Percentiles rank a stretch among this genome's conserved stretches.
phyloP scores from a whole-genome alignment of 78 protist species.

The Salpingoeca rosetta region DNA sequence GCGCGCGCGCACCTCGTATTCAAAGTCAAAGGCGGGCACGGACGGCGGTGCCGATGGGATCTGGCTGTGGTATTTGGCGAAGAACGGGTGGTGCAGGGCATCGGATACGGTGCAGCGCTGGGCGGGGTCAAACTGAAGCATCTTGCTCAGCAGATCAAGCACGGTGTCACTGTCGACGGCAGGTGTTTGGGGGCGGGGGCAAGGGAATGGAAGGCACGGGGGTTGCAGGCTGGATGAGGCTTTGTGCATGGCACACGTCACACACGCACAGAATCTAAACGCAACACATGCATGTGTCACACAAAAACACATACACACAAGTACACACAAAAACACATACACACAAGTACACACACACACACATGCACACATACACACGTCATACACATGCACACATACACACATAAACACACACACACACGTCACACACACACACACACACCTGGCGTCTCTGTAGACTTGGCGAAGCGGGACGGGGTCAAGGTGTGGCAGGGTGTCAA shows the following conservation, averaged over 20 bases:
- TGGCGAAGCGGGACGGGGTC: neutral
- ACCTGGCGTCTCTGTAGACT: conserved; percentile 17
- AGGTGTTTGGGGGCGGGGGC: conserved; percentile 42
- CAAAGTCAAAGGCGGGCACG: conserved; percentile 37
- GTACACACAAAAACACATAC: too few species aligned
- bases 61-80: conserved; percentile 44
- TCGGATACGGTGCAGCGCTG: conserved; percentile 65
- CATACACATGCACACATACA: neutral
- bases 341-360: too few species aligned
- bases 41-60: conserved; percentile 44
- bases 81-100: conserved; percentile 67
- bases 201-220: conserved; percentile 41
- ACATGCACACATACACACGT: too few species aligned
- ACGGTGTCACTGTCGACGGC: too few species aligned
- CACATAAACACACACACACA: too few species aligned
- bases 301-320: too few species aligned
- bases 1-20: neutral
- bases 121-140: conserved; percentile 84
- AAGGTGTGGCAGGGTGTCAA: neutral
- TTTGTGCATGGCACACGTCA: too few species aligned
- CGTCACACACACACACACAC: too few species aligned
- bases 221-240: too few species aligned
- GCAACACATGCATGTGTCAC: too few species aligned
- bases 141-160: conserved; percentile 64
- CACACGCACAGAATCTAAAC: too few species aligned